These are phyloP conservation scores for Aureobasidium sp. DNA, from an alignment of 2,329 filamentous ascomycete genomes.

Conservation along the genomic window DNA sequence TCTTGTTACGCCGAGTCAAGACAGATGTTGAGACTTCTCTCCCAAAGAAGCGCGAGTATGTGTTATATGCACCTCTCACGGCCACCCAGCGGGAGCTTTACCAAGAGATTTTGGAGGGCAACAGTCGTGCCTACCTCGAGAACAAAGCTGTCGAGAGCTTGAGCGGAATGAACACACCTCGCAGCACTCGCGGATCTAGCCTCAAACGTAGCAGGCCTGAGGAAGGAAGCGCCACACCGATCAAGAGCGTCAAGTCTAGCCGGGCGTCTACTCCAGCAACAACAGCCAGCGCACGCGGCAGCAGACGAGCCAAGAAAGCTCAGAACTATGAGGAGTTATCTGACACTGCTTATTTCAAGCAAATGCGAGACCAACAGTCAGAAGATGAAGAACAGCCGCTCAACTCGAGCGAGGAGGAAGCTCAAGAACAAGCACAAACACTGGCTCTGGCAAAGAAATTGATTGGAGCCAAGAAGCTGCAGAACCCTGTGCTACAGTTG, in stretches of 20 bases:
- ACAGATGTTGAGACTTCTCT: constrained; percentile 83
- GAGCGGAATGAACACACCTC: constrained; percentile 44
- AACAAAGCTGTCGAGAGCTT: constrained; percentile 65
- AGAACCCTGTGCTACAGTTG: constrained; percentile 87
- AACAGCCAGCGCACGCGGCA: constrained; percentile 34
- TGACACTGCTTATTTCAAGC: constrained; percentile 76
- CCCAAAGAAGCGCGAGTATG: constrained; percentile 95
- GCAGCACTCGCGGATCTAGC: constrained; percentile 34
- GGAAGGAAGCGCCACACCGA: constrained; percentile 37
- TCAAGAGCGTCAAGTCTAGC: constrained; percentile 69
- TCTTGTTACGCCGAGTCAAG: constrained; percentile 81
- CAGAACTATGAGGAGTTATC: constrained; percentile 62
- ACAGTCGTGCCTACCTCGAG: constrained; percentile 54
- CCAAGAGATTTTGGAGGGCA: constrained; percentile 56
- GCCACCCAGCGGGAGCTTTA: constrained; percentile 88
- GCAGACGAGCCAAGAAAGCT: constrained; percentile 44
- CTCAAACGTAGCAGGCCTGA: constrained; percentile 50
- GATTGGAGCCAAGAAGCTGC: constrained; percentile 82
- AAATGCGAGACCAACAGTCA: constrained; percentile 45
- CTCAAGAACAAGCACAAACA: constrained; percentile 56
- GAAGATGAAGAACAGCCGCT: constrained; percentile 26
- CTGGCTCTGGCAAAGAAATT: constrained; percentile 77
- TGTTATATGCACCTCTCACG: constrained; percentile 87
- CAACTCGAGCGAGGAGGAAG: constrained; percentile 45
- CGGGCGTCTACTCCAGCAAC: constrained; percentile 63